Evolutionary conservation across 371 early-diverging fungal species (phyloP).

Genomic region (Mucor indicus): DNA sequence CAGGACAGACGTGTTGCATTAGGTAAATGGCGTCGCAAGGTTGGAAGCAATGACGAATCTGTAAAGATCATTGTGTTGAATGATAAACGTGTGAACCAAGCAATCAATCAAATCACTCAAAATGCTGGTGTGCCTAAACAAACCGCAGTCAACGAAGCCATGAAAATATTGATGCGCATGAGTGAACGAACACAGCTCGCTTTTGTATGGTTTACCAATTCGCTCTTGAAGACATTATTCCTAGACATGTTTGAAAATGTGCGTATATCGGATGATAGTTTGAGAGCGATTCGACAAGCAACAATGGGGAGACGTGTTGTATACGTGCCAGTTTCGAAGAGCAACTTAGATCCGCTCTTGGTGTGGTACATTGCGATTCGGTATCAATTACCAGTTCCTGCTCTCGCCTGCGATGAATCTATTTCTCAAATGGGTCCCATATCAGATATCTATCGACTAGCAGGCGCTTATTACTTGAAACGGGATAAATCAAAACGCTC

Average conservation of each 20-base stretch:
- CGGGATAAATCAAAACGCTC: conserved; percentile 39
- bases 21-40: conserved; percentile 47
- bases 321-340: conserved; percentile 43
- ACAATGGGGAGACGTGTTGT: conserved; percentile 46
- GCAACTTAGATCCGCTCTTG: conserved; percentile 38
- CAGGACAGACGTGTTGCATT: conserved; percentile 9
- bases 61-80: conserved; percentile 48
- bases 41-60: conserved; percentile 45
- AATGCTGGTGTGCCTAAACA: conserved; percentile 49
- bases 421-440: conserved; percentile 40
- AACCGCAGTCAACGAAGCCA: conserved; percentile 46
- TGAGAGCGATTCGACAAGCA: conserved; percentile 34
- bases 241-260: conserved; percentile 48
- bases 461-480: conserved; percentile 47
- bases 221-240: conserved; percentile 36
- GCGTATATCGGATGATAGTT: conserved; percentile 34
- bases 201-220: conserved; percentile 48
- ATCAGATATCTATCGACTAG: conserved; percentile 44
- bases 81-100: conserved; percentile 45
- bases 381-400: conserved; percentile 47
- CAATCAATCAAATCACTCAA: conserved; percentile 43
- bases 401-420: conserved; percentile 45
- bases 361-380: conserved; percentile 51
- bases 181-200: conserved; percentile 48
- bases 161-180: conserved; percentile 44